Percentiles rank a stretch among this genome's conserved stretches.
Evolutionary conservation across 768 basidiomycete genomes (phyloP).

Genomic region (Amanita thiersii): DNA sequence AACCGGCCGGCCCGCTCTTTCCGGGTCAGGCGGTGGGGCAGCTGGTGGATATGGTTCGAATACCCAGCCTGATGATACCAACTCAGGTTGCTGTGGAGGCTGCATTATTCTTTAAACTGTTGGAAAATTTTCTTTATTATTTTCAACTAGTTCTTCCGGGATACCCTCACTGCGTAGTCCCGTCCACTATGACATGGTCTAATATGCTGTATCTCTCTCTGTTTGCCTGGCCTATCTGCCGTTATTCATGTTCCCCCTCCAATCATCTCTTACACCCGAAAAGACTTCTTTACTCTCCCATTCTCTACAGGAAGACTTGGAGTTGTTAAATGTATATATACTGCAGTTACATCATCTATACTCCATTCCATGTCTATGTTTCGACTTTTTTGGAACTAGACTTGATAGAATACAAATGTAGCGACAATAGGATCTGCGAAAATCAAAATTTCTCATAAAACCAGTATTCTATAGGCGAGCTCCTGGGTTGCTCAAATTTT

Average conservation of each 20-base stretch:
- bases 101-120: constrained; percentile 51
- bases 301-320: not conserved
- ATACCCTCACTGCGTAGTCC: constrained; percentile 10
- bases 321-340: constrained; percentile 5
- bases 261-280: not conserved
- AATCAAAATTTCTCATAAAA: no score
- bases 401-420: no score
- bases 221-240: constrained; percentile 11
- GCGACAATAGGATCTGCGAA: no score
- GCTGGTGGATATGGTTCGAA: constrained; percentile 43
- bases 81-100: constrained; percentile 56
- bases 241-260: not conserved
- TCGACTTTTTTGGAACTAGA: no score
- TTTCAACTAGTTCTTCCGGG: constrained; percentile 9
- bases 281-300: not conserved
- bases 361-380: no score
- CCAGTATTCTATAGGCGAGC: constrained; percentile 4
- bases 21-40: constrained; percentile 31
- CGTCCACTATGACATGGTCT: constrained; percentile 9
- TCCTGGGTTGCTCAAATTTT: not conserved
- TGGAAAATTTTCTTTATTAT: constrained; percentile 11
- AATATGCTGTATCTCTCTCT: constrained; percentile 19
- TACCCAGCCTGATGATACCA: constrained; percentile 44
- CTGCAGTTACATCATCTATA: constrained; percentile 1
- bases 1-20: constrained; percentile 60